Evolutionary conservation across 108 stramenopile genomes (phyloP), one percentile per base, ranked within the genome.

Genomic region (Epithemia pelagica): DNA sequence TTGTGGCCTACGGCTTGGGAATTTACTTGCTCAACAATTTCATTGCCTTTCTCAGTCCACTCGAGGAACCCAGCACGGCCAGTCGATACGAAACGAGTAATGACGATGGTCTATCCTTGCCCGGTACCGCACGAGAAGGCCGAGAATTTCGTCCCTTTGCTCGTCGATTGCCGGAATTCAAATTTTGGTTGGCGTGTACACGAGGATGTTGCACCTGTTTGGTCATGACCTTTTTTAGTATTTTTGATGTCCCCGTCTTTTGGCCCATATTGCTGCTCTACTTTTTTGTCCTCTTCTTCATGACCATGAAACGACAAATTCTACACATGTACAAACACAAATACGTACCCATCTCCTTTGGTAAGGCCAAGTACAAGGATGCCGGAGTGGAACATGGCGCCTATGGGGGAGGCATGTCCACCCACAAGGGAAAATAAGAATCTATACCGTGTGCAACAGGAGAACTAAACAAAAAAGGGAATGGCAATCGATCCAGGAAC

Each of bases 271-370:
- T 99, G 56, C 69, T 99, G 23, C 71, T 98, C 81, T 99, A 99
- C 82, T 99, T 99, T 73, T 83, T 96, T 66, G 80, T 96, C 28
- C 82, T 99, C 25, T 96, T 99, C 74, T 94, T 95, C 76, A 84
- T 98, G 88, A 97, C 98, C n/a, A 97, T 99, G 98, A 96, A 96
- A 77, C 76, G 96, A 74, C 98, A 98, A 82, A 96, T 99, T 69
- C 71, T 83, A 74, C 98, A 99, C 78, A 99, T 99, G 98, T 95
- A 96, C 81, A 82, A 97, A 80, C 96, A 98, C 80, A 94, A 88
- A 67, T 99, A 99, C 68, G 96, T 99, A 26, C 98, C 98, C 30
- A 95, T 96, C 66, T 81, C 70, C 63, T 96, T 89, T 74, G 96
- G 96, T 32, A 99, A 99, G 78, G 72, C 84, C 23, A 95, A 88